A percentile compares a stretch with the other conserved stretches of the same genome.
phyloP scores from a whole-genome alignment of 78 protist species.

The slime mould (Dictyostelium discoideum) region DNA sequence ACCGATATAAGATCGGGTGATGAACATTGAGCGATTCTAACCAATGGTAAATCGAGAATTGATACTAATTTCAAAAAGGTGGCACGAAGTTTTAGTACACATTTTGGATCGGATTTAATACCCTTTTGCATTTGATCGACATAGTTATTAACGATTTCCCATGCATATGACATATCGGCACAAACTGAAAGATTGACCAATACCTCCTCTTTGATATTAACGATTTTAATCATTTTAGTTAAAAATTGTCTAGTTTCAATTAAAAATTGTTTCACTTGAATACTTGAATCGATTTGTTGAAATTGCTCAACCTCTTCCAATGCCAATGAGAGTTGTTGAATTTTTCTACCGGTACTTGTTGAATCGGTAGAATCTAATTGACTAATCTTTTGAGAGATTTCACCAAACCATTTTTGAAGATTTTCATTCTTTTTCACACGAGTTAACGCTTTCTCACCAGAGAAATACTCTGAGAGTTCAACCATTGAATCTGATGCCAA shows the following conservation, averaged over 20 bases:
- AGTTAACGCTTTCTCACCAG: slow-evolving; percentile 93
- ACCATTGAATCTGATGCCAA: slow-evolving; percentile 76
- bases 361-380: slow-evolving; percentile 85
- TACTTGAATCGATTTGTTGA: slow-evolving; percentile 93
- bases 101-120: slow-evolving; percentile 87
- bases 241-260: slow-evolving; percentile 88
- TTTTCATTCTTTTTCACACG: slow-evolving; percentile 90
- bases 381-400: slow-evolving; percentile 83
- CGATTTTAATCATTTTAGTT: slow-evolving; percentile 93
- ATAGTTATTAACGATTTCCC: slow-evolving; percentile 89
- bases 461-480: slow-evolving; percentile 90
- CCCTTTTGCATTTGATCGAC: slow-evolving; percentile 85
- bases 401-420: slow-evolving; percentile 93
- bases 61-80: slow-evolving; percentile 96
- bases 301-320: slow-evolving; percentile 95
- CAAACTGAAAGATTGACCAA: slow-evolving; percentile 80
- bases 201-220: slow-evolving; percentile 90
- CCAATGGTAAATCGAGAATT: slow-evolving; percentile 94
- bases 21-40: slow-evolving; percentile 95
- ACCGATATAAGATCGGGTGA: slow-evolving; percentile 92
- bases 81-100: slow-evolving; percentile 94
- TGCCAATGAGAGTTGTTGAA: slow-evolving; percentile 93
- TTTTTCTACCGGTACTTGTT: slow-evolving; percentile 93
- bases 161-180: slow-evolving; percentile 96
- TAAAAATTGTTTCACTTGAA: slow-evolving; percentile 94